A percentile compares a stretch with the other conserved stretches of the same genome.
Conservation (phyloP, 1,139 yeast genomes). For the Fermentozyma sake region DNA sequence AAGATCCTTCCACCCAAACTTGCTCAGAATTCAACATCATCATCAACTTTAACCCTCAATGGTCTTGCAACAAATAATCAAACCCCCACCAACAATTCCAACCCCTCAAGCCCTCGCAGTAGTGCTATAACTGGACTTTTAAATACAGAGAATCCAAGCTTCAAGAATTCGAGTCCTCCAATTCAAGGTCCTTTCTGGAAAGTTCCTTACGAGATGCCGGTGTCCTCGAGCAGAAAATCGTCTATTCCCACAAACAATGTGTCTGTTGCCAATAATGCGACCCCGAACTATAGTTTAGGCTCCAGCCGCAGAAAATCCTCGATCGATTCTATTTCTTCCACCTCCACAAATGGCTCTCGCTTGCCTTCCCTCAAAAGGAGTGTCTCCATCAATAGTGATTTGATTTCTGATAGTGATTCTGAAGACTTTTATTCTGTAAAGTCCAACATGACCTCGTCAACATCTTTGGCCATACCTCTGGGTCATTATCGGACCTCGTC, state of each 20-base stretch:
- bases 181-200: slow-evolving; percentile 49
- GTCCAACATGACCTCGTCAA: slow-evolving; percentile 9
- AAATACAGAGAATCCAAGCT: slow-evolving; percentile 12
- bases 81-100: slow-evolving; percentile 12
- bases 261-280: slow-evolving; percentile 5
- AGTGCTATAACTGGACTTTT: slow-evolving; percentile 7
- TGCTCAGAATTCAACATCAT: slow-evolving; percentile 1
- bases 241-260: slow-evolving; percentile 6
- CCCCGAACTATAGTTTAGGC: slow-evolving; percentile 4
- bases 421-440: slow-evolving; percentile 37
- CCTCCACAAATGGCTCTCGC: slow-evolving; percentile 29
- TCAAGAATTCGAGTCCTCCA: slow-evolving; percentile 24
- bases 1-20: slow-evolving; percentile 7
- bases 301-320: slow-evolving; percentile 28
- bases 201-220: slow-evolving; percentile 49
- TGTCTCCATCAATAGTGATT: slow-evolving; percentile 18
- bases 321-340: slow-evolving; percentile 31
- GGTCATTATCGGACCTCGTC: slow-evolving; percentile 5
- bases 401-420: slow-evolving; percentile 33
- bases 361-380: slow-evolving; percentile 28
- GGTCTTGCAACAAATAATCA: slow-evolving; percentile 8
- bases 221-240: slow-evolving; percentile 9
- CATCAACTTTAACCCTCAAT: slow-evolving; percentile 3
- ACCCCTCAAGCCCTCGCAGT: slow-evolving; percentile 18
- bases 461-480: slow-evolving; percentile 3